These are phyloP conservation scores for Vavraia culicis DNA, from an alignment of 371 early-diverging fungal genomes.

Conservation along the genomic window DNA sequence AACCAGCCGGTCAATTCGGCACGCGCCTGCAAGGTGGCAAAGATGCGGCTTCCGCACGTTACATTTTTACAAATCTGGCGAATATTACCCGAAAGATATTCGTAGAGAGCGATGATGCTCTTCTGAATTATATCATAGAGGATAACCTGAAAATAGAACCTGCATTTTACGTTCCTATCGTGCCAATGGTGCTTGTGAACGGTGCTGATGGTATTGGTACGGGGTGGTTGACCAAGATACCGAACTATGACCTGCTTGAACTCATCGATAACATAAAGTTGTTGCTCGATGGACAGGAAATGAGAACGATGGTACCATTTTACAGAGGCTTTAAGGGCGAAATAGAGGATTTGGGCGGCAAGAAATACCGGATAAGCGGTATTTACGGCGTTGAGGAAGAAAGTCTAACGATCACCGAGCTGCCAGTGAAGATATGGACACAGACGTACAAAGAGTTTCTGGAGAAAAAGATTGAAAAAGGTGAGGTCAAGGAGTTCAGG, in stretches of 20 bases:
- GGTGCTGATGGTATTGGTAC: conserved; percentile 96
- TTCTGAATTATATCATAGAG: conserved; percentile 69
- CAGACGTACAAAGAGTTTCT: conserved; percentile 69
- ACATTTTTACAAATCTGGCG: conserved; percentile 66
- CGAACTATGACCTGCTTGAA: conserved; percentile 68
- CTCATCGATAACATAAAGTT: conserved; percentile 65
- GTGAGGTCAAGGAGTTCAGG: conserved; percentile 47
- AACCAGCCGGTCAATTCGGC: conserved; percentile 86
- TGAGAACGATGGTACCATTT: conserved; percentile 68
- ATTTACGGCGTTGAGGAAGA: conserved; percentile 51
- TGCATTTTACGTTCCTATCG: conserved; percentile 76
- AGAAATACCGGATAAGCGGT: conserved; percentile 56
- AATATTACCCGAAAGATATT: conserved; percentile 62
- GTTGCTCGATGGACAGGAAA: conserved; percentile 55
- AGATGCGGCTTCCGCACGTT: conserved; percentile 86
- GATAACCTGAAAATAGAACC: conserved; percentile 85
- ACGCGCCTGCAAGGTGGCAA: conserved; percentile 81
- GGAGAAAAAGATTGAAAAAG: conserved; percentile 50
- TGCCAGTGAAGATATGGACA: conserved; percentile 83
- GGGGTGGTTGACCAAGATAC: conserved; percentile 53
- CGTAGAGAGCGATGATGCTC: conserved; percentile 61
- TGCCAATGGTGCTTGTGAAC: conserved; percentile 87
- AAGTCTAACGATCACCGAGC: conserved; percentile 61
- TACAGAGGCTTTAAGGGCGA: conserved; percentile 65
- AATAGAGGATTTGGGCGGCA: conserved; percentile 40